Evolutionary conservation across 2,329 filamentous ascomycete genomes (phyloP), one percentile per base, ranked within the genome.

Genomic region (Emmonsiellopsis sp.): DNA sequence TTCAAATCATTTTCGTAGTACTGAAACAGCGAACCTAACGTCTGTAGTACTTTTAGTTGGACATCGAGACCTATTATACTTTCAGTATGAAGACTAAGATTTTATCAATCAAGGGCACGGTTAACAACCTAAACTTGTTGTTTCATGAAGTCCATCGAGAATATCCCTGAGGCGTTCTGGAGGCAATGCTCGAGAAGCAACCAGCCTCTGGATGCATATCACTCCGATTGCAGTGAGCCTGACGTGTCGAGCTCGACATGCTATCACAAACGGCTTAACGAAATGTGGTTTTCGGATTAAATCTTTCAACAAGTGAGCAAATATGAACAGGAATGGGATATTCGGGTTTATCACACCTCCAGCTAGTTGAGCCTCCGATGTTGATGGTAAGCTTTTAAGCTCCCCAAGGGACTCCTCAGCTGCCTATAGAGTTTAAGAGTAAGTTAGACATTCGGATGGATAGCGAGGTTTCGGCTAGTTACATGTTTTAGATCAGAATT

Each of bases 381-480:
- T 84, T 50, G 82, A 78, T 51, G 85, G 80, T 17, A 95, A 75
- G 50, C 79, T 77, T 71, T 87, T 96, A 56, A 98, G 78, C 61
- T 97, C 93, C 60, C 90, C 87, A 21, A 97, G 77, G 11, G 93
- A 94, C 71, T 91, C 94, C 67, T 98, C 93, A 32, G 93, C 90
- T 49, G 93, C 89, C 87, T 92, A 61, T 34, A 61, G 48, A 56
- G 51, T 53, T 59, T 58, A 51, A 53, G 58, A 27, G 68, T 55
- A 65, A 62, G 56, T 52, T 58, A 47, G 21, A 31, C 8, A 14
- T 11, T 37, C 42, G 32, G 17, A 33, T 43, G 37, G 27, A 33
- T 42, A 27, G 40, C 39, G 42, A 17, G 51, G 42, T 48, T n/a
- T 9, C 17, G 44, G 33, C 7, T 39, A 36, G 59, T 62, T 54